Conservation (phyloP, 2,329 filamentous ascomycete genomes). For the Exophiala dermatitidis region DNA sequence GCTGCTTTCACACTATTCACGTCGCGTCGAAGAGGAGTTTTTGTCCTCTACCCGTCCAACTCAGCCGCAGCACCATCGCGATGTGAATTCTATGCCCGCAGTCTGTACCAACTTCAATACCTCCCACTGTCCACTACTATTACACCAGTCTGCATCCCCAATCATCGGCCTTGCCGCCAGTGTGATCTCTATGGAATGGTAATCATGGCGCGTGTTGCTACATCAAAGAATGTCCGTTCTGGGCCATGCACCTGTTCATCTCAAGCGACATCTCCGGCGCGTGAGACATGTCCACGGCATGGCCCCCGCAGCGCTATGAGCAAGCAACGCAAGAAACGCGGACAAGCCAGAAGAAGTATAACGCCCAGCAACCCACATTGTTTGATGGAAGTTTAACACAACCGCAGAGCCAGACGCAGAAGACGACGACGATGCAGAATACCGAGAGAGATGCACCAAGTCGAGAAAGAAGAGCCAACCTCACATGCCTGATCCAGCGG, state of each 20-base stretch:
- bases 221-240: not conserved
- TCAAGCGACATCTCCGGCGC: not conserved
- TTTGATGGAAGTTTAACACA: not conserved
- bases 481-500: not conserved
- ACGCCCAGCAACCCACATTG: not conserved
- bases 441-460: no score
- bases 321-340: not conserved
- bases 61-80: not conserved
- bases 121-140: not conserved
- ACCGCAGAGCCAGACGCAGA: not conserved
- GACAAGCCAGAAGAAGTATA: not conserved
- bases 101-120: no score
- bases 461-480: not conserved
- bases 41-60: not conserved
- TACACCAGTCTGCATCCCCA: not conserved
- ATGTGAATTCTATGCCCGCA: not conserved
- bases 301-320: not conserved
- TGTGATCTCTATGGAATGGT: not conserved
- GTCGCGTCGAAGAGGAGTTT: no score
- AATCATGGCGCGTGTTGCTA: conserved; percentile 3
- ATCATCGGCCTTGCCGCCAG: not conserved
- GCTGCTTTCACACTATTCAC: no score
- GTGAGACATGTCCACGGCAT: conserved; percentile 10
- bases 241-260: conserved; percentile 7
- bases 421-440: no score